Conservation (phyloP, 2,329 filamentous ascomycete species). For the Arachnomyces sp. region DNA sequence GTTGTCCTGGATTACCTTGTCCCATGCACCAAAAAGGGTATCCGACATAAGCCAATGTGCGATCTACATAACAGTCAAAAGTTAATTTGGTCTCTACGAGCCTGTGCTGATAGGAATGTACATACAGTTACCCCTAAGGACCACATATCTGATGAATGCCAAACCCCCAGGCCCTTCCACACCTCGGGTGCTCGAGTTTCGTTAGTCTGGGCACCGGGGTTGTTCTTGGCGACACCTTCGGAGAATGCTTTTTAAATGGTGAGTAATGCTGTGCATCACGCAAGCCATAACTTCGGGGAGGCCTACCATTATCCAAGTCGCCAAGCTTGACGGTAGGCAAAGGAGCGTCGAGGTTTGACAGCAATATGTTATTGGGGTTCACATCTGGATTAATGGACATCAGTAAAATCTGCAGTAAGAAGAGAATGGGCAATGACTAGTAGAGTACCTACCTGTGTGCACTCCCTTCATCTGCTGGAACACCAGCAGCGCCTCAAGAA, state of each 20-base stretch:
- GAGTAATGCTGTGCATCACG: background rate
- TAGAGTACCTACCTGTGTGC: slow-evolving; percentile 7
- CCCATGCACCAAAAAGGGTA: slow-evolving; percentile 5
- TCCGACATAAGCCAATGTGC: slow-evolving; percentile 8
- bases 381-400: slow-evolving; percentile 4
- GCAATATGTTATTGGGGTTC: slow-evolving; percentile 11
- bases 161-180: slow-evolving; percentile 8
- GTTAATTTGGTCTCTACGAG: no score
- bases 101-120: background rate
- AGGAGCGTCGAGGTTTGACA: slow-evolving; percentile 5
- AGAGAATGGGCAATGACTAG: background rate
- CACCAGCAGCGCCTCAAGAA: slow-evolving; percentile 7
- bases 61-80: slow-evolving; percentile 1
- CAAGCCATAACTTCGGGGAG: background rate
- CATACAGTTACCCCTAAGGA: slow-evolving; percentile 9
- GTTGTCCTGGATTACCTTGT: slow-evolving; percentile 5
- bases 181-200: slow-evolving; percentile 12
- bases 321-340: slow-evolving; percentile 8
- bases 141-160: slow-evolving; percentile 12
- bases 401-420: background rate
- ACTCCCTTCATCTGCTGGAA: slow-evolving; percentile 7
- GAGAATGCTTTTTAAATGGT: slow-evolving; percentile 3
- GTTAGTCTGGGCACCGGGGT: slow-evolving; percentile 5
- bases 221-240: slow-evolving; percentile 8
- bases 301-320: slow-evolving; percentile 10